Evolutionary conservation across 78 protist species (phyloP).

Genomic region (Acrasis kona): DNA sequence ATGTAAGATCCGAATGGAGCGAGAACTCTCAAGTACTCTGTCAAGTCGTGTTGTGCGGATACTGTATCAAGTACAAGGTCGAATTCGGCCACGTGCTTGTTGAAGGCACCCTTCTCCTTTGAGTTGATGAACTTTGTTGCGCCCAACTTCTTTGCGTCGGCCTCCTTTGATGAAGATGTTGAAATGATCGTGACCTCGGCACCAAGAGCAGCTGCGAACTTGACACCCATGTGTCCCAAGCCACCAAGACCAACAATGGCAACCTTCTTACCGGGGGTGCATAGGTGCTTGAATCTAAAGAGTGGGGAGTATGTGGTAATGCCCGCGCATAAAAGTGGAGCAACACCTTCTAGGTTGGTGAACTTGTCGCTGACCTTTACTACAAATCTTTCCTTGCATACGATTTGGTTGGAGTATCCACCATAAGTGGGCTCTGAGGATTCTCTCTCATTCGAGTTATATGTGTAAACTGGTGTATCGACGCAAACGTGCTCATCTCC

Average conservation of each 20-base stretch:
- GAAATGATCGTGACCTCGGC: slow-evolving; percentile 24
- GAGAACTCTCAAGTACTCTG: neutral
- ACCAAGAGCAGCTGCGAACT: slow-evolving; percentile 38
- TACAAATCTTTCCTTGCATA: neutral
- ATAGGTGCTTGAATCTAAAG: too few relatives aligned
- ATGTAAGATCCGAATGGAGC: neutral
- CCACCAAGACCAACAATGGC: slow-evolving; percentile 55
- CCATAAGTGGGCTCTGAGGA: neutral
- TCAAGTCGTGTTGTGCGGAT: neutral
- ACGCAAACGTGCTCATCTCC: slow-evolving; percentile 16
- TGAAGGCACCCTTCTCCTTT: too few relatives aligned
- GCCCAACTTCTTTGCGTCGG: slow-evolving; percentile 4
- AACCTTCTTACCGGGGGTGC: slow-evolving; percentile 28
- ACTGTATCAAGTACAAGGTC: slow-evolving; percentile 2
- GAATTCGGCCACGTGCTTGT: too few relatives aligned
- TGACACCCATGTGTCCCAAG: slow-evolving; percentile 50
- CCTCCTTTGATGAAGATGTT: slow-evolving; percentile 24
- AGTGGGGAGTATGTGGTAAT: slow-evolving; percentile 37
- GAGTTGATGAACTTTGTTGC: too few relatives aligned
- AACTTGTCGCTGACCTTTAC: slow-evolving; percentile 4
- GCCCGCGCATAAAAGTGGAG: slow-evolving; percentile 48
- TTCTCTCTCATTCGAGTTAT: neutral
- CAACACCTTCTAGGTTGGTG: slow-evolving; percentile 11
- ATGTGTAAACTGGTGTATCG: neutral
- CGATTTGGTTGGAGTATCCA: slow-evolving; percentile 14